Percentiles rank a stretch among this genome's conserved stretches.
Conservation (phyloP, 345 rosid genomes). For the Xanthoceras sorbifolium region DNA sequence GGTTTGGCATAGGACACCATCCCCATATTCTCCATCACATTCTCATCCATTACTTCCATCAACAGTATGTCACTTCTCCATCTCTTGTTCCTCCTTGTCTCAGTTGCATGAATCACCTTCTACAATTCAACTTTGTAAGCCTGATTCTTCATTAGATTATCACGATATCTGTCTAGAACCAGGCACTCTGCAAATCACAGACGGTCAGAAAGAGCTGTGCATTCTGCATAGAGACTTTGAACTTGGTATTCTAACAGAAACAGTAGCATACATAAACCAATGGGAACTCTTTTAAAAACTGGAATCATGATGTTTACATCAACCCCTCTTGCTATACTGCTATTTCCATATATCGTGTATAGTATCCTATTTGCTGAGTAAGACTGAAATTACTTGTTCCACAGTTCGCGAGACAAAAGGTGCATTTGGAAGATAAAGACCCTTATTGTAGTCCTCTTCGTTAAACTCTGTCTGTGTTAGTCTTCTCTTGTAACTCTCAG, state of each 20-base stretch:
- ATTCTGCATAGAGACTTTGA: not conserved
- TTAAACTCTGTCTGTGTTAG: conserved; percentile 30
- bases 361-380: conserved; percentile 8
- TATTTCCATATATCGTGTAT: not conserved
- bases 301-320: not conserved
- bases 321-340: not conserved
- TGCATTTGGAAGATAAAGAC: conserved; percentile 42
- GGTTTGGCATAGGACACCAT: too few relatives aligned
- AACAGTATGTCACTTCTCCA: too few relatives aligned
- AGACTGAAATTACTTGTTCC: conserved; percentile 34
- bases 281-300: not conserved
- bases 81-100: not conserved
- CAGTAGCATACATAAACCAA: not conserved
- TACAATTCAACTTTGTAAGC: not conserved
- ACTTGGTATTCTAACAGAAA: not conserved
- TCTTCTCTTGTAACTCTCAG: conserved; percentile 50
- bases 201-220: not conserved
- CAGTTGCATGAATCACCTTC: not conserved
- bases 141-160: not conserved
- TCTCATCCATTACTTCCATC: too few relatives aligned
- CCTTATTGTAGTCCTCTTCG: conserved; percentile 36
- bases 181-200: not conserved
- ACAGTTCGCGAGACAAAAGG: conserved; percentile 29
- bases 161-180: not conserved
- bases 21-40: too few relatives aligned